Percentiles rank a stretch among this genome's conserved stretches.
phyloP scores from a whole-genome alignment of 305 asterid genomes.

The Rubia peregrina region DNA sequence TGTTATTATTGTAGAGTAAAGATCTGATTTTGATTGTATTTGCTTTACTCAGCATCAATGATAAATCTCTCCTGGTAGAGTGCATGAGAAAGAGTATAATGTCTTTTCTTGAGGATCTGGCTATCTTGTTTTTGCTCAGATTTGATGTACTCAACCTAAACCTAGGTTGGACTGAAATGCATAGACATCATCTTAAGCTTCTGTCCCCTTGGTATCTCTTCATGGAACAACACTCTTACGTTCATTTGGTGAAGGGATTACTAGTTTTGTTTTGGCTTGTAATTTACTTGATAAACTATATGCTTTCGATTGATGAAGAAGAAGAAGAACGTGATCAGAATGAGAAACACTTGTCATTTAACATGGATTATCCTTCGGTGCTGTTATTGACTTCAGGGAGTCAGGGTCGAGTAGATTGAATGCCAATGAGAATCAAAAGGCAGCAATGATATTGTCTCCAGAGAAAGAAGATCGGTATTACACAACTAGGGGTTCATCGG shows the following conservation, averaged over 20 bases:
- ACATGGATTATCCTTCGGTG: conserved; percentile 4
- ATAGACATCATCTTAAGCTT: neutral
- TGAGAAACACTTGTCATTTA: neutral
- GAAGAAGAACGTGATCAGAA: neutral
- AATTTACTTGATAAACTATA: neutral
- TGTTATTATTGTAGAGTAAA: neutral
- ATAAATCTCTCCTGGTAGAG: neutral
- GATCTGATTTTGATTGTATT: neutral
- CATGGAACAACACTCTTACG: conserved; percentile 7
- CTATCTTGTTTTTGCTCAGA: conserved; percentile 7
- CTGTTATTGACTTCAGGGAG: conserved; percentile 25
- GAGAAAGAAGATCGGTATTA: conserved; percentile 42
- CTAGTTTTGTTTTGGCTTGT: conserved; percentile 1
- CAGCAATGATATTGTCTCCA: conserved; percentile 22
- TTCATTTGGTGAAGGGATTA: neutral
- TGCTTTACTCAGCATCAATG: neutral
- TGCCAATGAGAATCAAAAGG: conserved; percentile 24
- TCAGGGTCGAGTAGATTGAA: conserved; percentile 27
- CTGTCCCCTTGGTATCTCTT: conserved; percentile 5
- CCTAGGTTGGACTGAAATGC: conserved; percentile 2
- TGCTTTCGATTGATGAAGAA: neutral
- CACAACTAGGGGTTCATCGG: conserved; percentile 35
- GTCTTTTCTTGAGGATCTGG: neutral
- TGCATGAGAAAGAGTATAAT: neutral
- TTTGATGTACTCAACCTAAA: neutral